phyloP scores from a whole-genome alignment of 176 grass and related monocot species.

The Miscanthus lutarioriparius region DNA sequence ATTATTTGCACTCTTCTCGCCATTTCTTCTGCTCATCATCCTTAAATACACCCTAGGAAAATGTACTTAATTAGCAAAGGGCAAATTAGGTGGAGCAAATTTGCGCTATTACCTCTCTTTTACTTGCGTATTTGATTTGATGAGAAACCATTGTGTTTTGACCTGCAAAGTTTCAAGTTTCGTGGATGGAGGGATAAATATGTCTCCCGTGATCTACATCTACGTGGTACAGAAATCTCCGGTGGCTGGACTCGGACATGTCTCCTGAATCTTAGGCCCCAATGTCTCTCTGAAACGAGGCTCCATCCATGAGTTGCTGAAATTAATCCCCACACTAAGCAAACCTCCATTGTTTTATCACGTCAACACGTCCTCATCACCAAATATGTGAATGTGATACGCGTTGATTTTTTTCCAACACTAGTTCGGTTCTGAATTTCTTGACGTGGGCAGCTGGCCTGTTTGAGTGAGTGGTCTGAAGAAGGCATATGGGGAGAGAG shows the following conservation, averaged over 20 bases:
- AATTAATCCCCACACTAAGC: neutral
- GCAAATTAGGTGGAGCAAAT: neutral
- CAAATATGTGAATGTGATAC: neutral
- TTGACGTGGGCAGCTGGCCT: neutral
- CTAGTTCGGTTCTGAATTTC: neutral
- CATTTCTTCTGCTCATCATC: too few relatives aligned
- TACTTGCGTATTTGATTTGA: too few relatives aligned
- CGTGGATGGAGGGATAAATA: neutral
- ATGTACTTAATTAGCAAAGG: too few relatives aligned
- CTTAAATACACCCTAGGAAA: too few relatives aligned
- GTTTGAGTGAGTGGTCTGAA: constrained; percentile 30
- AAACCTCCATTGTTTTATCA: neutral
- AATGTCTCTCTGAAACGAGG: constrained; percentile 34
- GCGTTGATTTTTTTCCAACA: neutral
- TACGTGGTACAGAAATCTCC: constrained; percentile 16
- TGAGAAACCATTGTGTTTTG: neutral
- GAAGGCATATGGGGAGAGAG: neutral
- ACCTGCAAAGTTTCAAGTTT: neutral
- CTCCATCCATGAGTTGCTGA: neutral
- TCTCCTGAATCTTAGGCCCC: constrained; percentile 41
- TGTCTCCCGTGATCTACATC: constrained; percentile 24
- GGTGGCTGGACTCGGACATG: constrained; percentile 7
- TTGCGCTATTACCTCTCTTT: too few relatives aligned
- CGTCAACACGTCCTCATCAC: constrained; percentile 9
- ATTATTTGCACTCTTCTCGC: neutral